These are phyloP conservation scores for Zygoascus tannicola DNA, from an alignment of 805 yeast genomes.

Conservation along the genomic window DNA sequence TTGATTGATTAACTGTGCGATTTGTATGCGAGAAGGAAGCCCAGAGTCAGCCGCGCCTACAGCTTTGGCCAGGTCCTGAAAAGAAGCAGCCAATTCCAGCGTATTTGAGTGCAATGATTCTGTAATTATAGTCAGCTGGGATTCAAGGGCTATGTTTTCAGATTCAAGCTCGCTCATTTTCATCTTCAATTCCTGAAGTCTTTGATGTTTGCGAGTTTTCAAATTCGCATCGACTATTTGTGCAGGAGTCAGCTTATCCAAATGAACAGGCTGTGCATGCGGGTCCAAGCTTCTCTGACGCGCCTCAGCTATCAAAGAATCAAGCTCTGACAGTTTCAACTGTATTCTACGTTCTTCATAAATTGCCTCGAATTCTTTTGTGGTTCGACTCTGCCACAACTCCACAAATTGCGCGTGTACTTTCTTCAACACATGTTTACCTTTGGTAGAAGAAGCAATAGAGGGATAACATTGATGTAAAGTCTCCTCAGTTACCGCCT, in stretches of 20 bases:
- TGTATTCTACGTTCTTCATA: constrained; percentile 37
- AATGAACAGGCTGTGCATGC: constrained; percentile 15
- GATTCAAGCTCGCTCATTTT: constrained; percentile 1
- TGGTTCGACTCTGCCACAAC: constrained; percentile 40
- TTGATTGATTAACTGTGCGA: constrained; percentile 7
- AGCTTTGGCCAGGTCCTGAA: constrained; percentile 7
- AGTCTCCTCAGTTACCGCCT: constrained; percentile 42
- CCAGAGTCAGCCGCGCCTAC: constrained; percentile 7
- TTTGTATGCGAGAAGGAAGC: constrained; percentile 9
- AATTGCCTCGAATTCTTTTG: constrained; percentile 45
- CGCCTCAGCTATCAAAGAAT: constrained; percentile 32
- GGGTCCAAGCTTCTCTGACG: constrained; percentile 17
- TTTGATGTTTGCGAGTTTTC: constrained; percentile 15
- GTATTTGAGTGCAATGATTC: neutral
- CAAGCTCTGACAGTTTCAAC: constrained; percentile 31
- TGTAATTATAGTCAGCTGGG: constrained; percentile 1
- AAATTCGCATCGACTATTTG: constrained; percentile 24
- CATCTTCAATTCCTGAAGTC: constrained; percentile 14
- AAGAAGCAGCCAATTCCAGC: neutral
- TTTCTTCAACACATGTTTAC: constrained; percentile 35
- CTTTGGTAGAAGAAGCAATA: constrained; percentile 39
- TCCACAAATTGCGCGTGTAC: constrained; percentile 45
- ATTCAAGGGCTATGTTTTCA: constrained; percentile 10
- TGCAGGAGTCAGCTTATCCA: constrained; percentile 25
- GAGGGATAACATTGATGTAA: constrained; percentile 47